Percentiles rank a stretch among this genome's conserved stretches.
Evolutionary conservation across 1,284 basidiomycete genomes (phyloP).

Genomic region (Retiboletus fuscus): DNA sequence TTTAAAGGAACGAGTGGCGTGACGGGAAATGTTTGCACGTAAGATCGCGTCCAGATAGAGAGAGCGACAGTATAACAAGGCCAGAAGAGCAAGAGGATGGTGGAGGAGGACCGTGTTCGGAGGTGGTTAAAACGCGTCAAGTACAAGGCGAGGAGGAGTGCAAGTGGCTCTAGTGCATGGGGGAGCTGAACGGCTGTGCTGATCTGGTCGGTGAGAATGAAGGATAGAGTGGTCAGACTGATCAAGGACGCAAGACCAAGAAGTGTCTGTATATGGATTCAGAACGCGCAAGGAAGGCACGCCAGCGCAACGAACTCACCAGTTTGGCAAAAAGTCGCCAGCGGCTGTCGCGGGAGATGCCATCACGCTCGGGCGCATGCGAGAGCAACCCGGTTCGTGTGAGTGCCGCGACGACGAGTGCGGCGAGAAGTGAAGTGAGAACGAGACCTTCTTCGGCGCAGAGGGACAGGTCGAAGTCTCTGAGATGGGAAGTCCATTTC

Average conservation of each 20-base stretch:
- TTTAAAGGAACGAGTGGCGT: conserved; percentile 60
- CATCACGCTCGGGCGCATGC: conserved; percentile 40
- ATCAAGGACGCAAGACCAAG: conserved; percentile 56
- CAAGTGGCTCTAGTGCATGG: conserved; percentile 69
- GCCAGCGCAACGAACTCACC: conserved; percentile 52
- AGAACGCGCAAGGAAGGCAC: conserved; percentile 4
- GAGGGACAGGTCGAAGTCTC: conserved; percentile 83
- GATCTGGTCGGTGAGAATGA: conserved; percentile 50
- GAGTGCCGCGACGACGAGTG: conserved; percentile 60
- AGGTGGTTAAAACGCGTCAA: conserved; percentile 80
- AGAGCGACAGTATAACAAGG: conserved; percentile 71
- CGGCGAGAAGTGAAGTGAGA: conserved; percentile 62
- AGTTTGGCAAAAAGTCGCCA: conserved; percentile 70
- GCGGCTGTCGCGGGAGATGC: conserved; percentile 55
- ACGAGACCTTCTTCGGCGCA: conserved; percentile 88
- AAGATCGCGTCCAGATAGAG: conserved; percentile 74
- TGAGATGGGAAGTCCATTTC: conserved; percentile 66
- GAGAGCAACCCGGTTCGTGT: conserved; percentile 53
- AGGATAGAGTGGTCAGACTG: conserved; percentile 56
- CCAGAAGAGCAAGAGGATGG: conserved; percentile 87
- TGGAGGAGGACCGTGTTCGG: conserved; percentile 81
- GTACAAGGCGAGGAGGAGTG: conserved; percentile 58
- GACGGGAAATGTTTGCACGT: conserved; percentile 35
- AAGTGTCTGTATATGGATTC: conserved; percentile 53
- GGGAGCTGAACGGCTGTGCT: conserved; percentile 60